Base-by-base conservation (phyloP, 352 stramenopile genomes). In the Pythium sukuiense region DNA sequence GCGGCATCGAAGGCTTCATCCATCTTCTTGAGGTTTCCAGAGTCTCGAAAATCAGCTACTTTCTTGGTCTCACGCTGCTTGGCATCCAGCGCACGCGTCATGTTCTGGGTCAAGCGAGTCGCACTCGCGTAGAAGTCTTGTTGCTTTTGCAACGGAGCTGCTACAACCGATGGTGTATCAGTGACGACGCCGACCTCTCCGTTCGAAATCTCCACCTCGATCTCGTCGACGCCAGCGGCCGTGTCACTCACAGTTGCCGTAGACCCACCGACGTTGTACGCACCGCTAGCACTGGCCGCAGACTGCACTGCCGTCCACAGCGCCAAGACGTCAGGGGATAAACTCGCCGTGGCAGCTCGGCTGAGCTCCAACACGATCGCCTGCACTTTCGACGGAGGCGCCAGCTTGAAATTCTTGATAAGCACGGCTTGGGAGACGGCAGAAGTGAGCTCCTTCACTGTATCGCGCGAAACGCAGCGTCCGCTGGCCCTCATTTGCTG, bases 1-100 rank as follows among this genome's bases (percentile, higher is more conserved):
- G 46, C 59, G 2, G 24, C 32, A 37, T 65, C 49, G 48, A 41
- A 65, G 29, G 59, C 59, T 11, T 11, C 33, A 7, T 65, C 49
- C 14, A 65, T 29, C 3, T 18, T 24, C 7, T 32, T 18, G 30
- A 26, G 18, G 9, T 9, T 26, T 0, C 1, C 24, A 7, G n/a
- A 30, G 26, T 58, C 13, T 37, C 37, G 35, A 26, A n/a, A 26
- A 13, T 58, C 48, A 24, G 13, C 33, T 8, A 54, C 26, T 9
- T 8, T 12, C 20, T 52, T 49, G 32, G 59, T 35, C 14, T 65
- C 32, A 24, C 32, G 33, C 24, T 37, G 59, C 33, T 52, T 33
- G 14, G 11, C 12, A 16, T 65, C 59, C 41, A 65, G 59, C n/a
- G 24, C 48, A 14, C 33, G 48, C 33, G 45, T 26, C 30, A 65